These are phyloP conservation scores for Madurella fahalii DNA, from an alignment of 2,329 filamentous ascomycete genomes.

Conservation along the genomic window DNA sequence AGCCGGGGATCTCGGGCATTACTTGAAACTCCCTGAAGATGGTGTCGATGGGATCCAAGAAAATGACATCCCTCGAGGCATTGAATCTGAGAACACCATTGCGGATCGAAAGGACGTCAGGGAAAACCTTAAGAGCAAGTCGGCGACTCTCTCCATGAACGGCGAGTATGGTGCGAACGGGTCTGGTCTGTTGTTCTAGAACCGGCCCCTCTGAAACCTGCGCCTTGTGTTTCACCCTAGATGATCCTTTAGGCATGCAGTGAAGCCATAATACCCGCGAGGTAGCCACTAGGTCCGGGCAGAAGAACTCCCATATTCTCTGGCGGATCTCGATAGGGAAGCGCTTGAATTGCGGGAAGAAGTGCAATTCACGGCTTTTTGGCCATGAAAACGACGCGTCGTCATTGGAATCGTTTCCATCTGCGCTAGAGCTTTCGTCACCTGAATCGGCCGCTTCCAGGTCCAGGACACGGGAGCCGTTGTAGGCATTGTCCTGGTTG, in stretches of 20 bases:
- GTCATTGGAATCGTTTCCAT: conserved; percentile 26
- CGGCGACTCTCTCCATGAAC: conserved; percentile 31
- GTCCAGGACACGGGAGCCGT: not conserved
- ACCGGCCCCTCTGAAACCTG: conserved; percentile 19
- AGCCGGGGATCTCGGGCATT: conserved; percentile 1
- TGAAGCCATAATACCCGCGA: conserved; percentile 27
- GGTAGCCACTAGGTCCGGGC: conserved; percentile 29
- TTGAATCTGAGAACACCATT: conserved; percentile 28
- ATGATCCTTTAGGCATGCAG: not conserved
- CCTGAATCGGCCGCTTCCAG: not conserved
- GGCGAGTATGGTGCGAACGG: conserved; percentile 31
- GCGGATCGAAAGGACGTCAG: conserved; percentile 28
- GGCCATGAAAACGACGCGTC: not conserved
- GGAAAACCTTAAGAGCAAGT: conserved; percentile 31
- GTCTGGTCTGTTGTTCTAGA: conserved; percentile 29
- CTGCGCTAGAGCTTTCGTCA: conserved; percentile 2
- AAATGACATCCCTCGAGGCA: conserved; percentile 29
- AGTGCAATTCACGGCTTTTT: not conserved
- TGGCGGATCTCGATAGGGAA: conserved; percentile 35
- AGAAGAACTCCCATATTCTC: conserved; percentile 34
- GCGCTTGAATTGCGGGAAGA: conserved; percentile 33
- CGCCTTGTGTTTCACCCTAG: not conserved
- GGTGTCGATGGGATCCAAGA: not conserved
- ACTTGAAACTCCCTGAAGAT: not conserved
- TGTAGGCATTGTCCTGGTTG: not conserved